These are phyloP conservation scores for Fusarium anthophilum DNA, from an alignment of 2,329 filamentous ascomycete species.

Conservation along the genomic window DNA sequence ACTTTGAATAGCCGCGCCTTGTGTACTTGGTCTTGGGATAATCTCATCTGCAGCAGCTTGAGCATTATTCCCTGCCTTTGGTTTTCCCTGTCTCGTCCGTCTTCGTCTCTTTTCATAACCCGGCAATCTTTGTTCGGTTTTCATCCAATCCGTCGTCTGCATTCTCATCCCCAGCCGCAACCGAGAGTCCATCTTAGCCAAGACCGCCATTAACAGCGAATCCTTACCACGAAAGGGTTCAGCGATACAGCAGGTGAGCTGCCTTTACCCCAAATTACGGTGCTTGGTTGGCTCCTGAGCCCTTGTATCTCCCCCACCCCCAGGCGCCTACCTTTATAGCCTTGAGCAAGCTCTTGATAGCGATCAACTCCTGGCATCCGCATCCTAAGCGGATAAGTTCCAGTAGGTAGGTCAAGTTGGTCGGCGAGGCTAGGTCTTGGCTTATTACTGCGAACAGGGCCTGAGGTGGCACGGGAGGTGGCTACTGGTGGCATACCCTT, in stretches of 20 bases:
- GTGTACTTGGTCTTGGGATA: background rate
- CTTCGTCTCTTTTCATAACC: background rate
- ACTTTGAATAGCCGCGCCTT: constrained; percentile 8
- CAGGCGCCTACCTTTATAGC: constrained; percentile 21
- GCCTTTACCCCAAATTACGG: constrained; percentile 19
- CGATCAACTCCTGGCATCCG: constrained; percentile 9
- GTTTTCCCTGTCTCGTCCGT: background rate
- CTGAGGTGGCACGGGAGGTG: constrained; percentile 33
- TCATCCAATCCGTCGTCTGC: constrained; percentile 19
- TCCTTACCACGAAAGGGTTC: constrained; percentile 21
- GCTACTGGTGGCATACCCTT: constrained; percentile 37
- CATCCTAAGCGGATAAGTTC: constrained; percentile 2
- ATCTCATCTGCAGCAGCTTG: background rate
- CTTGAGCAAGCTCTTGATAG: constrained; percentile 4
- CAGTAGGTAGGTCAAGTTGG: background rate
- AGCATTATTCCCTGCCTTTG: background rate
- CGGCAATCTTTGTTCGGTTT: background rate
- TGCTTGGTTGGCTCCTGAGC: constrained; percentile 29
- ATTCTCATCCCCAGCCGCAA: constrained; percentile 32
- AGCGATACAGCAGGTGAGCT: constrained; percentile 18
- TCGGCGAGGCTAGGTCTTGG: constrained; percentile 36
- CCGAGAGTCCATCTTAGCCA: constrained; percentile 22
- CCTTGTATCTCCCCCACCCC: constrained; percentile 30
- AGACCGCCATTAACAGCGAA: constrained; percentile 16
- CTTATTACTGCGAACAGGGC: constrained; percentile 34